Base-by-base conservation (phyloP, 768 basidiomycete species). In the Chalciporus chontae region DNA sequence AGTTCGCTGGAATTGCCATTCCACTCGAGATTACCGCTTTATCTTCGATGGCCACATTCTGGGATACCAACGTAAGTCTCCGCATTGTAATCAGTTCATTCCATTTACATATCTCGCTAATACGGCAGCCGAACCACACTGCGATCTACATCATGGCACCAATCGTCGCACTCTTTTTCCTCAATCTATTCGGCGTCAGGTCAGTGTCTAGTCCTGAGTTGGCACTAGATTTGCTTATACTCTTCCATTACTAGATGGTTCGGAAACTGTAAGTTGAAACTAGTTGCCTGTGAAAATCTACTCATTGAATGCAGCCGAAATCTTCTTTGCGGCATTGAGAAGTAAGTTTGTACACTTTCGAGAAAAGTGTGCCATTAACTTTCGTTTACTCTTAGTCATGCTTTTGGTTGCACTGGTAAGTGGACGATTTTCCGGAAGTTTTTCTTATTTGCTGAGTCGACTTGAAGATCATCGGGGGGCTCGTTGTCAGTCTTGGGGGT, bases 401-500 rank as follows among this genome's bases (percentile, higher is more conserved):
- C 61, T 76, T 27, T 72, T 70, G 45, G 64, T 69, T 31, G 65
- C 68, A 34, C 59, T 76, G 45, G 61, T 52, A 48, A 41, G 60
- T 51, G 18, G 5, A 21, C 5, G 14, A 10, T 15, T 13, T 29
- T 13, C 15, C 3, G 18, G 10, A 11, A 24, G 34, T n/a, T 40
- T n/a, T 8, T 13, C 9, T 13, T 1, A 19, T 47, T 39, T 37
- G 21, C n/a, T 59, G 13, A 56, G 32, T 1, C 8, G 3, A 21
- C 8, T 31, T 15, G 24, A 43, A 62, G 61, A 69, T 75, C 52
- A 57, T 75, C 14, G 60, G 58, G 32, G 73, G 73, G 45, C 74
- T 84, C 51, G 71, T 80, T 50, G 69, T 83, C 55, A 76, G 77
- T 54, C 71, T 78, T n/a, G 83, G 83, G 45, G 81, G 79, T 39